phyloP scores from a whole-genome alignment of 495 filamentous ascomycete species.

The Rhypophila decipiens region DNA sequence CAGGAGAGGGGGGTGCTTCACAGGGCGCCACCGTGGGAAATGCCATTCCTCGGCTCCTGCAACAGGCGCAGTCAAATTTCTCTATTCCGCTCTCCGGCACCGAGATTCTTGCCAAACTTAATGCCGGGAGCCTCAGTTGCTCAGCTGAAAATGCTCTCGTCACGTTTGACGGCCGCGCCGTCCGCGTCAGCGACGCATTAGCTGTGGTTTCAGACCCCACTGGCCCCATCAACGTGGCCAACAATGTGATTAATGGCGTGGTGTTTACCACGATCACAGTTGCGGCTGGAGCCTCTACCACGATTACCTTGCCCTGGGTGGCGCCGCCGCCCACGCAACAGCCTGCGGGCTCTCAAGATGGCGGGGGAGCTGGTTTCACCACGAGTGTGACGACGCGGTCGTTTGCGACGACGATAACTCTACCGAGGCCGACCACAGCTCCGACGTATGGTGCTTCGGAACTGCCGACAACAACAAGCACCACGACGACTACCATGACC shows the following conservation, averaged over 20 bases:
- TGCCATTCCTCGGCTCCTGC: conserved; percentile 66
- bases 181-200: conserved; percentile 22
- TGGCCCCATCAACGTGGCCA: conserved; percentile 16
- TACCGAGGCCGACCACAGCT: conserved; percentile 4
- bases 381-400: conserved; percentile 24
- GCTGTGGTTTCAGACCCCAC: conserved; percentile 9
- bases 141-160: conserved; percentile 78
- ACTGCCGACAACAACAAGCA: conserved; percentile 16
- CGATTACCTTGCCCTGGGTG: conserved; percentile 20
- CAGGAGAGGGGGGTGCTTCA: conserved; percentile 35
- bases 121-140: conserved; percentile 65
- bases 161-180: conserved; percentile 58
- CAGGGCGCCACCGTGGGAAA: conserved; percentile 73
- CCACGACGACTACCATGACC: conserved; percentile 21
- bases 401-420: conserved; percentile 1
- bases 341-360: not conserved
- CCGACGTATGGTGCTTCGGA: not conserved
- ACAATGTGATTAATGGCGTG: conserved; percentile 21
- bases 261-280: conserved; percentile 34
- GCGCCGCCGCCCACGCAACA: conserved; percentile 6
- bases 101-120: conserved; percentile 69
- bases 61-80: conserved; percentile 59
- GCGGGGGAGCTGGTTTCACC: conserved; percentile 16
- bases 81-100: conserved; percentile 63
- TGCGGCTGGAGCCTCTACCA: conserved; percentile 21